Base-by-base conservation (phyloP, 495 filamentous ascomycete species). In the Xylaria acuta region DNA sequence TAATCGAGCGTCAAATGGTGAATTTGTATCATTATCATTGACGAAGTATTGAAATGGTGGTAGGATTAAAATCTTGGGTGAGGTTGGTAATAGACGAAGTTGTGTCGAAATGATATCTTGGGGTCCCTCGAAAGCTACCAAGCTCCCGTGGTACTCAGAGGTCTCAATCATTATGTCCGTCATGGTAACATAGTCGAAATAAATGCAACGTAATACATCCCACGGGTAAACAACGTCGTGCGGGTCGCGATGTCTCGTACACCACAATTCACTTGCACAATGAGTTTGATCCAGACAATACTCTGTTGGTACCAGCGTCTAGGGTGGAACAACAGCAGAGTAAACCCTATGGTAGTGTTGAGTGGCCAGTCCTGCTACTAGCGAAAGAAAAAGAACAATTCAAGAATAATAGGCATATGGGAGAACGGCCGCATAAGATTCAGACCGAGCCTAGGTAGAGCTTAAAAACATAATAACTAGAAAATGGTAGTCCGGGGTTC, bases 91-190 rank as follows among this genome's bases (percentile, higher is more conserved):
- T 22, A 88, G 79, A 65, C 82, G 82, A 41, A 88, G 75, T 69
- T 88, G 86, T 32, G 84, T 85, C 53, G 85, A 80, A 32, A 88
- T 80, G 60, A 80, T 72, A 41, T 87, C 84, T 27, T 75, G 67
- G 36, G 83, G 79, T 3, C 86, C 86, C 71, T 88, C 86, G 64
- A 88, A 80, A 67, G 86, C 86, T 56, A 88, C 78, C 73, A 88
- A 75, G 73, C 79, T 84, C 36, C 86, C 86, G 38, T 79, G 72
- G 45, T 79, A 75, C 45, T 73, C 72, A 54, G 73, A 49, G 45
- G 32, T 65, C 27, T 54, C 53, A n/a, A 40, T 27, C 63, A 49
- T 58, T 18, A 51, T 43, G 20, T 67, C 54, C 63, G 53, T 40
- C 70, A 58, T 72, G 18, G 38, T 60, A 18, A 27, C 8, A 72